phyloP scores from a whole-genome alignment of 1,139 yeast species.

The Yamadazyma triangularis region DNA sequence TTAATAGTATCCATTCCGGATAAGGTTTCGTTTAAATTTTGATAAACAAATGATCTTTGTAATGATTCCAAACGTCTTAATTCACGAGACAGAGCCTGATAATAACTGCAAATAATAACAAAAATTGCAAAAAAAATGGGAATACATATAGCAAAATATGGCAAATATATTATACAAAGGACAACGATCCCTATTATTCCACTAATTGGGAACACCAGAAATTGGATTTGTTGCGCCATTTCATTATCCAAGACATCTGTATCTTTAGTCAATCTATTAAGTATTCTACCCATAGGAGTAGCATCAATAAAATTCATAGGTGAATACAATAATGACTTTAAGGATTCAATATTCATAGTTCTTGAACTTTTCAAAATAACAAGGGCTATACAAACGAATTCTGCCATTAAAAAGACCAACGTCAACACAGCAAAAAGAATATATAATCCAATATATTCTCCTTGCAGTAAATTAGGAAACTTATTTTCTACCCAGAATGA shows the following conservation, averaged over 20 bases:
- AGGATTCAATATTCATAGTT: conserved; percentile 45
- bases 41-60: conserved; percentile 70
- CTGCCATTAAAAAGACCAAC: conserved; percentile 31
- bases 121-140: conserved; percentile 24
- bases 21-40: conserved; percentile 73
- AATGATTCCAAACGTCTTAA: conserved; percentile 77
- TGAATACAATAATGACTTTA: conserved; percentile 56
- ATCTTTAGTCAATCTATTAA: conserved; percentile 71
- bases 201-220: conserved; percentile 41
- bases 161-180: conserved; percentile 67
- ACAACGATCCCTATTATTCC: conserved; percentile 62
- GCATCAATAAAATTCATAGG: conserved; percentile 59
- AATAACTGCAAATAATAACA: conserved; percentile 38
- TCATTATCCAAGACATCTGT: conserved; percentile 82
- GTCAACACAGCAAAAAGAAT: conserved; percentile 49
- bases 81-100: conserved; percentile 75
- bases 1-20: conserved; percentile 71
- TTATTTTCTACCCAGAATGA: conserved; percentile 73
- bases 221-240: conserved; percentile 56
- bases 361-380: conserved; percentile 48
- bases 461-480: conserved; percentile 45
- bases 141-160: conserved; percentile 43
- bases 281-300: conserved; percentile 58
- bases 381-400: conserved; percentile 45
- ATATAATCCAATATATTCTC: conserved; percentile 70